Evolutionary conservation across 2,329 filamentous ascomycete species (phyloP), one percentile per base, ranked within the genome.

Genomic region (Dactylellina leptospora): DNA sequence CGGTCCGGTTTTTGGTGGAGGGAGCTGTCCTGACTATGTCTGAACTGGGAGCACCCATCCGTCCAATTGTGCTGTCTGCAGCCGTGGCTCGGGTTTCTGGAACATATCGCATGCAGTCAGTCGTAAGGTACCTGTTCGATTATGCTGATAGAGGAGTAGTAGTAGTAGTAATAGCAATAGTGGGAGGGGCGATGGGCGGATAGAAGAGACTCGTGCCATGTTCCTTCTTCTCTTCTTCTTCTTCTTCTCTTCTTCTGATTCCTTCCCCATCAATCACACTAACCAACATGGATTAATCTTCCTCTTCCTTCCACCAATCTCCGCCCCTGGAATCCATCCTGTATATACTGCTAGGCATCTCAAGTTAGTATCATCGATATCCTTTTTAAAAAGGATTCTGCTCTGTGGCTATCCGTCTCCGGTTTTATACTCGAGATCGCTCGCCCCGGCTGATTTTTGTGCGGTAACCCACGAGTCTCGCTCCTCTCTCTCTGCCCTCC

Each of bases 81-180:
- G 53, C 62, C 44, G 53, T 59, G 51, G 61, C 27, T 51, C 36
- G 30, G 22, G 33, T 36, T 62, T 62, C 64, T 62, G 64, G 64
- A 70, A 70, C 40, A 47, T 58, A 20, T 62, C 47, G 66, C 66
- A 71, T 71, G 66, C 66, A 58, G 50, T 36, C 51, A 38, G 27
- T 22, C 30, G 27, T 40, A 42, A 8, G 42, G 45, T 30, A 42
- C 42, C n/a, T n/a, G n/a, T n/a, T n/a, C n/a, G n/a, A n/a, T n/a
- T n/a, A n/a, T n/a, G n/a, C n/a, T n/a, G n/a, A n/a, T n/a, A n/a
- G n/a, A n/a, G n/a, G n/a, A n/a, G n/a, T n/a, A n/a, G n/a, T n/a
- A n/a, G n/a, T n/a, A n/a, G n/a, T n/a, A n/a, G n/a, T n/a, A n/a
- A n/a, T n/a, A n/a, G n/a, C n/a, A n/a, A n/a, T n/a, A n/a, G n/a